A percentile compares a stretch with the other conserved stretches of the same genome.
phyloP scores from a whole-genome alignment of 1,139 yeast species.

The Yamadazyma sp. region DNA sequence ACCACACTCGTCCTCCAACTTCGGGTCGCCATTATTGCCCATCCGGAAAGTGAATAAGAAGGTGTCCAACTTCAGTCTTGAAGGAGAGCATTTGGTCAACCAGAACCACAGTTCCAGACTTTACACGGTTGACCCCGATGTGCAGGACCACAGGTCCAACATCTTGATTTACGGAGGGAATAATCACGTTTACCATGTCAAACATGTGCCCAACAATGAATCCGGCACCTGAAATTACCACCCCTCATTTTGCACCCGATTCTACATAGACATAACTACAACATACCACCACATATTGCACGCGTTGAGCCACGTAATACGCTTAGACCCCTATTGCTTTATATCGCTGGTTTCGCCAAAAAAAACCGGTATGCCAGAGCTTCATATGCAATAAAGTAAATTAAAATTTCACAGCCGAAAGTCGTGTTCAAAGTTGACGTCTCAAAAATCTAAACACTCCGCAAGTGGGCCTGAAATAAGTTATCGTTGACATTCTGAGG shows the following conservation, averaged over 20 bases:
- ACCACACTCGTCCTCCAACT: slow-evolving; percentile 13
- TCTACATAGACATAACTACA: not conserved
- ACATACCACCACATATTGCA: too few relatives aligned
- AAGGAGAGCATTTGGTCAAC: slow-evolving; percentile 18
- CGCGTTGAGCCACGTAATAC: too few relatives aligned
- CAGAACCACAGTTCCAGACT: slow-evolving; percentile 22
- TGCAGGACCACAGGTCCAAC: slow-evolving; percentile 8
- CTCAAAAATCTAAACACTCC: slow-evolving; percentile 2
- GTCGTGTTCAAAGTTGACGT: too few relatives aligned
- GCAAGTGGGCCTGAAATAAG: not conserved
- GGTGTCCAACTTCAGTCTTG: slow-evolving; percentile 14
- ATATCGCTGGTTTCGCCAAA: too few relatives aligned
- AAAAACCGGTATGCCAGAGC: too few relatives aligned
- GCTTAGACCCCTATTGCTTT: too few relatives aligned
- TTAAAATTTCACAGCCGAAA: slow-evolving; percentile 1
- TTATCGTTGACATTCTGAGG: not conserved
- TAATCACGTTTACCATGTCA: slow-evolving; percentile 43
- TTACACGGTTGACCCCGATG: slow-evolving; percentile 18
- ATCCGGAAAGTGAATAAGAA: slow-evolving; percentile 8
- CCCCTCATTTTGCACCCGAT: not conserved
- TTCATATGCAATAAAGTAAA: too few relatives aligned
- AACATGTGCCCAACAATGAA: slow-evolving; percentile 16
- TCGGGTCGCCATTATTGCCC: slow-evolving; percentile 15
- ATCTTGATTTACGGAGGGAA: slow-evolving; percentile 37
- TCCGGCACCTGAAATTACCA: not conserved